These are phyloP conservation scores for Lentinula sp. DNA, from an alignment of 768 basidiomycete species.

Conservation along the genomic window DNA sequence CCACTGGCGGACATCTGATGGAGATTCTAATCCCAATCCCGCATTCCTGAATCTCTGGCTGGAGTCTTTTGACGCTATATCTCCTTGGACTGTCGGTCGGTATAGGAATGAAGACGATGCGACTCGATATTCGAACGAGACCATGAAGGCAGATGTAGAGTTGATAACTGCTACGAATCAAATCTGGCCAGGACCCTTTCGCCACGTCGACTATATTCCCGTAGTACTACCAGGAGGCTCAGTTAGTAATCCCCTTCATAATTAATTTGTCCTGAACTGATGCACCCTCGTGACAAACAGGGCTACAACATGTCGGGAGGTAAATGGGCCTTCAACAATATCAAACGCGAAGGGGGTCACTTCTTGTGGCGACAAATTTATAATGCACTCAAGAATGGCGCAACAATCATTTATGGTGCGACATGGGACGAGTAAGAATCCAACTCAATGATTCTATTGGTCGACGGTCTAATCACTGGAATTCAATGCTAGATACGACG, in stretches of 20 bases:
- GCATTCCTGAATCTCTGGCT: conserved; percentile 66
- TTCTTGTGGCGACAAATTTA: conserved; percentile 78
- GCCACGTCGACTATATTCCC: conserved; percentile 67
- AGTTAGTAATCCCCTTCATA: neutral
- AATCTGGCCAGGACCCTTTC: conserved; percentile 30
- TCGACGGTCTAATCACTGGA: neutral
- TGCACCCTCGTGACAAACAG: conserved; percentile 22
- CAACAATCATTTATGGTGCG: conserved; percentile 37
- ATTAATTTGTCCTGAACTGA: no score
- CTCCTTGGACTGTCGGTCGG: conserved; percentile 80
- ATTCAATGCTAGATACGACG: conserved; percentile 38
- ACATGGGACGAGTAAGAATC: conserved; percentile 76
- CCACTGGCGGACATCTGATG: conserved; percentile 67
- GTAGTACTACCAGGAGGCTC: conserved; percentile 76
- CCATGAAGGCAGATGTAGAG: conserved; percentile 60
- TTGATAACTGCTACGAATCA: conserved; percentile 45
- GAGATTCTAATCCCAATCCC: conserved; percentile 65
- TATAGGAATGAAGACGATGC: conserved; percentile 56
- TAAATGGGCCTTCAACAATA: conserved; percentile 67
- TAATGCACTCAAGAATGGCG: conserved; percentile 57
- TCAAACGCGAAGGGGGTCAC: conserved; percentile 65
- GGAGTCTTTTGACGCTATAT: conserved; percentile 75
- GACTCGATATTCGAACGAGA: conserved; percentile 54
- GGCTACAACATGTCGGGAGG: conserved; percentile 71
- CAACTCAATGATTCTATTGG: no score